Conservation (phyloP, 2,329 filamentous ascomycete genomes). For the Microdochium nivale region DNA sequence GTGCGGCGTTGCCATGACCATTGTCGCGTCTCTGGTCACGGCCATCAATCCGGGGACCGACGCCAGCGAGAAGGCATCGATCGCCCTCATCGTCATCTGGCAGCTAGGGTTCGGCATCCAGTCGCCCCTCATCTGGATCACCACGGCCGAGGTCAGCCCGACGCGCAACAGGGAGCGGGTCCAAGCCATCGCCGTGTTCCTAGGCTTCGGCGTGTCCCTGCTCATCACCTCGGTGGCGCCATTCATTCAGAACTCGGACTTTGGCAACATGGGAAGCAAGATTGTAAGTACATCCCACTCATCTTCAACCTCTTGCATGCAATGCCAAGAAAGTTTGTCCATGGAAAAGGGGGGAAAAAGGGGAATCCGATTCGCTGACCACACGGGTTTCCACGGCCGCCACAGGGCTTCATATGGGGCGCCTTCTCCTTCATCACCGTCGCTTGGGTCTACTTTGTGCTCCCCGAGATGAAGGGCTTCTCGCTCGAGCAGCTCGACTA, state of each 20-base stretch:
- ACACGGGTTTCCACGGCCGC: no score
- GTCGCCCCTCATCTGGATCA: slow-evolving; percentile 13
- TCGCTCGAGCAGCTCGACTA: slow-evolving; percentile 19
- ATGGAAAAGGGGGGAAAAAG: no score
- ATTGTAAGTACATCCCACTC: slow-evolving; percentile 7
- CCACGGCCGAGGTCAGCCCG: slow-evolving; percentile 17
- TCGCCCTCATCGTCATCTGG: neutral
- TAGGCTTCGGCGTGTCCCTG: slow-evolving; percentile 14
- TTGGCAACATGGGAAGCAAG: slow-evolving; percentile 14
- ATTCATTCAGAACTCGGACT: slow-evolving; percentile 16
- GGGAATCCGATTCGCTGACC: no score
- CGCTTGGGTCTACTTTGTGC: slow-evolving; percentile 17
- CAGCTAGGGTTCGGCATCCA: neutral
- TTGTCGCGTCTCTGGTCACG: slow-evolving; percentile 1
- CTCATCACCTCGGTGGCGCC: slow-evolving; percentile 19
- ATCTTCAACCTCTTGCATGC: slow-evolving; percentile 16
- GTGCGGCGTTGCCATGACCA: neutral
- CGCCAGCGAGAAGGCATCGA: neutral
- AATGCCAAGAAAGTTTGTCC: no score
- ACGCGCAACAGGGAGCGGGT: slow-evolving; percentile 18
- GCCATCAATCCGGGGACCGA: slow-evolving; percentile 6
- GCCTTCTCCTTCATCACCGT: slow-evolving; percentile 13
- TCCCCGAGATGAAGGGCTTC: slow-evolving; percentile 20
- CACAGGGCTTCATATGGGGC: slow-evolving; percentile 16
- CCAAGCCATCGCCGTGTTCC: slow-evolving; percentile 15